These are phyloP conservation scores for Chlorella sp. DNA, from an alignment of 139 green algal genomes.

Conservation along the genomic window DNA sequence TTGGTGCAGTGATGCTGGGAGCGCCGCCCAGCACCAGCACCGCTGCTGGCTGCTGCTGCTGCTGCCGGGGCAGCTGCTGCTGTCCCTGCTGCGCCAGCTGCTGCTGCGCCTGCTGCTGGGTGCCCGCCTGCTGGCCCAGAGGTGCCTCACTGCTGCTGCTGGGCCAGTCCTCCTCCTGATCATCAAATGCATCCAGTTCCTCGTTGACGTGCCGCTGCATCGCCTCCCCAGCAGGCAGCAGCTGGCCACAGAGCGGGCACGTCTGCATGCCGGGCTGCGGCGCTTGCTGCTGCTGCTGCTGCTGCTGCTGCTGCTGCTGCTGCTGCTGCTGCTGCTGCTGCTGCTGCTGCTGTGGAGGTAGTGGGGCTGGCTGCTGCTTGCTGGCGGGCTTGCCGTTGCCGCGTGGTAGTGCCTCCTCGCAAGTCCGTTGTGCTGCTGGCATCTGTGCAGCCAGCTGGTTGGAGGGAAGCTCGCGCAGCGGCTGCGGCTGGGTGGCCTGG, in stretches of 20 bases:
- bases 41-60: not conserved
- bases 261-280: not conserved
- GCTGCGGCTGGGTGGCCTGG: not conserved
- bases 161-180: not conserved
- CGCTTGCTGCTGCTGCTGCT: not conserved
- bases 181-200: slow-evolving; percentile 8
- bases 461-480: not conserved
- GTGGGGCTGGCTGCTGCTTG: too few relatives aligned
- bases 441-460: too few relatives aligned
- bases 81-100: not conserved
- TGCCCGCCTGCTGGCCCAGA: too few relatives aligned
- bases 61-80: not conserved
- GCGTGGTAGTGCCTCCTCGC: too few relatives aligned
- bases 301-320: too few relatives aligned
- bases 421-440: too few relatives aligned
- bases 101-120: not conserved
- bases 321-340: not conserved
- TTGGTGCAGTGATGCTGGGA: slow-evolving; percentile 8
- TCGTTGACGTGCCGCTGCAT: slow-evolving; percentile 24
- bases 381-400: too few relatives aligned
- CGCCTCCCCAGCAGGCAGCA: not conserved
- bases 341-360: not conserved
- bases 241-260: slow-evolving; percentile 32
- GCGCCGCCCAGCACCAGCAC: slow-evolving; percentile 32
- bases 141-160: not conserved